Evolutionary conservation across 108 stramenopile species (phyloP).

Genomic region (Nitzschia palea): DNA sequence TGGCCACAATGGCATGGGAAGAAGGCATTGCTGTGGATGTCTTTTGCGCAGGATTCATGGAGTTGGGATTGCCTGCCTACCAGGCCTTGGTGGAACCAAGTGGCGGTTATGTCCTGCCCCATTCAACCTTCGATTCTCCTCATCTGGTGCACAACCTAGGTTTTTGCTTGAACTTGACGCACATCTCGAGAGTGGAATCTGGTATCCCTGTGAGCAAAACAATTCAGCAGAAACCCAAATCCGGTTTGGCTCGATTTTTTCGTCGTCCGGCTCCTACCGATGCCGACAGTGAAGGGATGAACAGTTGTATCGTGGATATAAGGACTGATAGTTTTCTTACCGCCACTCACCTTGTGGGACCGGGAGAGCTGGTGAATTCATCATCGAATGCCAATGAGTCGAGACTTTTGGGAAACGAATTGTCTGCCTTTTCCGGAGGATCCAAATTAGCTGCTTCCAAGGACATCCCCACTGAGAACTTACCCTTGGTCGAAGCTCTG

Average conservation of each 20-base stretch:
- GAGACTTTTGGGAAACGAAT: constrained; percentile 33
- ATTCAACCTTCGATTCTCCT: constrained; percentile 26
- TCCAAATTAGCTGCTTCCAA: constrained; percentile 34
- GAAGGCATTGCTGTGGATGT: constrained; percentile 50
- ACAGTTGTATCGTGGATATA: constrained; percentile 50
- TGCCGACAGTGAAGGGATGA: not conserved
- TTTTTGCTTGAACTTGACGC: constrained; percentile 36
- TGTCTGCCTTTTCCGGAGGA: constrained; percentile 39
- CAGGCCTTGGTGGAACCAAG: constrained; percentile 58
- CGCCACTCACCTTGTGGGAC: constrained; percentile 46
- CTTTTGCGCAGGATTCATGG: constrained; percentile 42
- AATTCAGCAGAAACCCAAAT: not conserved
- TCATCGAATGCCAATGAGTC: not conserved
- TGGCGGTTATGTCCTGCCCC: constrained; percentile 51
- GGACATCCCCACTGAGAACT: constrained; percentile 27
- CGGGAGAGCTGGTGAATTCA: constrained; percentile 37
- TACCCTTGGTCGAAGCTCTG: constrained; percentile 39
- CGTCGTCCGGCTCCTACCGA: not conserved
- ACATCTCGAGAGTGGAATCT: constrained; percentile 24
- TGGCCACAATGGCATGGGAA: constrained; percentile 34
- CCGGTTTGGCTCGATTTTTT: constrained; percentile 8
- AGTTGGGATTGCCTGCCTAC: constrained; percentile 49
- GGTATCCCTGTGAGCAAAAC: not conserved
- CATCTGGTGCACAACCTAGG: constrained; percentile 36
- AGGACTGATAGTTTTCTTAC: constrained; percentile 44